These are phyloP conservation scores for Solanum gracilifrons DNA, from an alignment of 257 asterid genomes.

Conservation along the genomic window DNA sequence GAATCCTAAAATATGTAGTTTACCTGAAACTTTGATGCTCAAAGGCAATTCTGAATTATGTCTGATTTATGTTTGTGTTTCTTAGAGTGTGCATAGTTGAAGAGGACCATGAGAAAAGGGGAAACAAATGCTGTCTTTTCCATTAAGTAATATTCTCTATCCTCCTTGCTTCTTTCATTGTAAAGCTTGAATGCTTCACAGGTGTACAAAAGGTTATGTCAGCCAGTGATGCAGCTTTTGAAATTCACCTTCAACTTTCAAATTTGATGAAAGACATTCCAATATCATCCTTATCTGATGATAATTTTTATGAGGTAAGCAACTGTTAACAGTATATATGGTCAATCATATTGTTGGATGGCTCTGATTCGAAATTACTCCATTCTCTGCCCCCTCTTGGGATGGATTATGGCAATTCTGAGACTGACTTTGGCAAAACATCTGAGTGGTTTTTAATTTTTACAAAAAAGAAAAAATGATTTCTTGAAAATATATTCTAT, in stretches of 20 bases:
- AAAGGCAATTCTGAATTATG: background rate
- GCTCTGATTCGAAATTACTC: background rate
- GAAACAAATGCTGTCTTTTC: background rate
- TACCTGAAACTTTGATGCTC: background rate
- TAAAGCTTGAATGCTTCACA: slow-evolving; percentile 10
- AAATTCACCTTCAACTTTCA: slow-evolving; percentile 48
- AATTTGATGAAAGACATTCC: slow-evolving; percentile 39
- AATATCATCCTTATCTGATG: slow-evolving; percentile 56
- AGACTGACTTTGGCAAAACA: background rate
- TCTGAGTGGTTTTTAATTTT: background rate
- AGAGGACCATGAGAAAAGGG: background rate
- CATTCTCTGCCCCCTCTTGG: background rate
- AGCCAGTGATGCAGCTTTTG: slow-evolving; percentile 27
- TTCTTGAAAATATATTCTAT: background rate
- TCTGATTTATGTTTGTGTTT: background rate
- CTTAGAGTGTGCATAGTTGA: background rate
- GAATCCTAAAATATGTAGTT: background rate
- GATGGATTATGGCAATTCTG: background rate
- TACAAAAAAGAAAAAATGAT: background rate
- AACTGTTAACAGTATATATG: background rate
- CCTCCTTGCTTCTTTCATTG: background rate
- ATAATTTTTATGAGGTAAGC: slow-evolving; percentile 60
- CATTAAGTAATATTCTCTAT: background rate
- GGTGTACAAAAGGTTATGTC: slow-evolving; percentile 43
- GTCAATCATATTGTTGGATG: background rate